Evolutionary conservation across 1,284 basidiomycete species (phyloP).

Genomic region (Xerocomus nothofagi): DNA sequence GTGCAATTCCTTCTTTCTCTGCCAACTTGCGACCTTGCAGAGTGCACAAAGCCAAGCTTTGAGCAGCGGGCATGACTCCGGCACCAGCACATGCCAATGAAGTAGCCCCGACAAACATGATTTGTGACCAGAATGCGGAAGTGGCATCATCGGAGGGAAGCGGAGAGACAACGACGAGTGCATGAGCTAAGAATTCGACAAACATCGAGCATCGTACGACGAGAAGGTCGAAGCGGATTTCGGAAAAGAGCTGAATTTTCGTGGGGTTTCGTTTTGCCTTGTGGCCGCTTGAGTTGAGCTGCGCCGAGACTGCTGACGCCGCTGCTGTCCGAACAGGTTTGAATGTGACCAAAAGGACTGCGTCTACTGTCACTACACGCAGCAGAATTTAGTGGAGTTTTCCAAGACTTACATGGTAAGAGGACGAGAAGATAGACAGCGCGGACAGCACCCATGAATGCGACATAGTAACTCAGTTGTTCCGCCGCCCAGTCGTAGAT

Average conservation of each 20-base stretch:
- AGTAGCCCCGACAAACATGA: slow-evolving; percentile 57
- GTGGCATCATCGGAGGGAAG: slow-evolving; percentile 33
- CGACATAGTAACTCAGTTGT: slow-evolving; percentile 65
- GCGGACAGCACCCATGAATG: slow-evolving; percentile 49
- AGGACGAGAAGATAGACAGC: slow-evolving; percentile 54
- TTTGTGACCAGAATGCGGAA: slow-evolving; percentile 39
- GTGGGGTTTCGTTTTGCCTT: slow-evolving; percentile 47
- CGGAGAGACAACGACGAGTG: slow-evolving; percentile 54
- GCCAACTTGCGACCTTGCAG: slow-evolving; percentile 53
- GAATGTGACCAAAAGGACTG: slow-evolving; percentile 47
- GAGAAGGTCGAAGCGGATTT: slow-evolving; percentile 69
- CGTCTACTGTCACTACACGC: slow-evolving; percentile 11
- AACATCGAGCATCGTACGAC: slow-evolving; percentile 60
- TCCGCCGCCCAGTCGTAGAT: slow-evolving; percentile 58
- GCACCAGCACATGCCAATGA: slow-evolving; percentile 59
- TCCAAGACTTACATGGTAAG: slow-evolving; percentile 49
- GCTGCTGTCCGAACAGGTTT: slow-evolving; percentile 42
- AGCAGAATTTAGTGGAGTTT: neutral
- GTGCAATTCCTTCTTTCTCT: slow-evolving; percentile 28
- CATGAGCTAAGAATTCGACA: slow-evolving; percentile 65
- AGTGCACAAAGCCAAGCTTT: slow-evolving; percentile 70
- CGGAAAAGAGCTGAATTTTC: slow-evolving; percentile 51
- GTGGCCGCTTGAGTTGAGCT: slow-evolving; percentile 14
- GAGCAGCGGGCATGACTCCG: slow-evolving; percentile 62
- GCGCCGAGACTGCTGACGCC: slow-evolving; percentile 10